Evolutionary conservation across 257 asterid species (phyloP), one percentile per base, ranked within the genome.

Genomic region (Przewalskia tangutica): DNA sequence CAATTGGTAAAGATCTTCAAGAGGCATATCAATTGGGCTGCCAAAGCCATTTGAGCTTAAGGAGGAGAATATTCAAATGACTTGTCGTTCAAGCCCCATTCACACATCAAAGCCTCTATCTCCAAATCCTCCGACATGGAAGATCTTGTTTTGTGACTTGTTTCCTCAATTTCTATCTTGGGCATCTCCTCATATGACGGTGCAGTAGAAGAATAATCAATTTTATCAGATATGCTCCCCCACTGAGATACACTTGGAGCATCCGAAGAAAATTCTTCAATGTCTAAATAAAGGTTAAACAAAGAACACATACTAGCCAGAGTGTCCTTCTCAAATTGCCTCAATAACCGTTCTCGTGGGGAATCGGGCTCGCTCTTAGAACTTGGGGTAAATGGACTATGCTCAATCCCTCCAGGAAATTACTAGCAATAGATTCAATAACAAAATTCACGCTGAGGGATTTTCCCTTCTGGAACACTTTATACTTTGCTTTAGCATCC

Each of bases 341-440:
- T 88, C 67, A 94, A 89, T 38, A 96, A 83, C 55, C 90, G 90
- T 85, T 91, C 98, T 87, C 99, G 88, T 7, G 99, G 99, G 65
- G 99, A 96, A 65, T 93, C 98, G 0, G 98, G 95, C 84, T 95
- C 99, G 71, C 98, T 93, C 85, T 89, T 97, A 34, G 97, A 94
- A 87, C 93, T 93, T 85, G 86, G 84, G n/a, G n/a, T n/a, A 80
- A 86, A 81, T 82, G 97, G 97, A 84, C 94, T 89, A 46, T 91
- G 89, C 86, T 93, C 96, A 81, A 93, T 85, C 46, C 97, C 98
- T 77, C 93, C 86, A 96, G 77, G 94, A 96, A 94, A 84, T 93
- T 98, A 83, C 81, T 84, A 20, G 97, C 98, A 53, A 93, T 92
- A 10, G 85, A 88, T 67, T 91, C 93, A 32, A 89, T 82, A 76